Conservation (phyloP, 176 grass and related monocot genomes). For the Oropetium thomaeum region DNA sequence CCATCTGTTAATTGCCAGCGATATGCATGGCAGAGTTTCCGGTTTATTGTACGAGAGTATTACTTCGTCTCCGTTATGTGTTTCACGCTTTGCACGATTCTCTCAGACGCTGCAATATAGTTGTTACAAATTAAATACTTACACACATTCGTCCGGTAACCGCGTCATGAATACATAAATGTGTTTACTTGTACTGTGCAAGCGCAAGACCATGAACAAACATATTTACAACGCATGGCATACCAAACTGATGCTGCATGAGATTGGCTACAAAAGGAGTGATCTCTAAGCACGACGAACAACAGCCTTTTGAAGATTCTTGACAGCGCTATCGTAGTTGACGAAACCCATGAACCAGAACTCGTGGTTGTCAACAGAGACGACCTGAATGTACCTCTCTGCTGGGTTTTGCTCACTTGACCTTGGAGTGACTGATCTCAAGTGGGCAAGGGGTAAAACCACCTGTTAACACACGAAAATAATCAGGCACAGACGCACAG, state of each 20-base stretch:
- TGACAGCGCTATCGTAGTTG: constrained; percentile 48
- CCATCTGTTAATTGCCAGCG: background rate
- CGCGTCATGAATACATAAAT: constrained; percentile 7
- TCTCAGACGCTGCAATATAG: too few species aligned
- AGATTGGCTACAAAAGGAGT: background rate
- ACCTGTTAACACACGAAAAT: constrained; percentile 21
- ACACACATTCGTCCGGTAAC: background rate
- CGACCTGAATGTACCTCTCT: constrained; percentile 54
- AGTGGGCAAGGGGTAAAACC: constrained; percentile 37
- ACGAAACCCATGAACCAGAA: constrained; percentile 65
- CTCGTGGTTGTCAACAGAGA: constrained; percentile 44
- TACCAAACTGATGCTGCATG: background rate
- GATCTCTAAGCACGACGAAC: constrained; percentile 19
- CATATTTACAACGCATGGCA: background rate
- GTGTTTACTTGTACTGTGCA: background rate
- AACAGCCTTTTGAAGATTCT: constrained; percentile 47
- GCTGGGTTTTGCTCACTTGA: constrained; percentile 43
- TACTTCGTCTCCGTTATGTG: too few species aligned
- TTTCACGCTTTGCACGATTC: too few species aligned
- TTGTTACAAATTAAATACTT: constrained; percentile 2
- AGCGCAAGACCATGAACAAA: background rate
- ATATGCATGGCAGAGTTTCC: too few species aligned
- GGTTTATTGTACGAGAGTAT: too few species aligned
- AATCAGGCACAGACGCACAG: constrained; percentile 9
- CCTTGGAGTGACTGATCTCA: constrained; percentile 43